A percentile compares a stretch with the other conserved stretches of the same genome.
These are phyloP conservation scores for Hypoxylon lenormandii DNA, from an alignment of 495 filamentous ascomycete genomes.

Conservation along the genomic window DNA sequence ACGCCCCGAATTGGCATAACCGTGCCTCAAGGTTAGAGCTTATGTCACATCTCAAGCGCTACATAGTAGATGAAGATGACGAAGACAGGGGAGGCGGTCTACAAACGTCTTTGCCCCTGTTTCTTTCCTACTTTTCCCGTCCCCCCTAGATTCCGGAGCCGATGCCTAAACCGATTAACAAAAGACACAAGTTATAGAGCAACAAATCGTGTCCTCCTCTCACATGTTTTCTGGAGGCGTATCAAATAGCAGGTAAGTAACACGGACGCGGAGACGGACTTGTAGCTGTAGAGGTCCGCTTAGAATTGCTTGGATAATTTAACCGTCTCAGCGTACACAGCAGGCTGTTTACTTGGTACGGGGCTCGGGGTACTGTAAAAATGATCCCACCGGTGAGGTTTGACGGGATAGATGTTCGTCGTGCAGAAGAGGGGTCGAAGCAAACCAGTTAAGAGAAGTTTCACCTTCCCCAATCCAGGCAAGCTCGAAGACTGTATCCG, in stretches of 20 bases:
- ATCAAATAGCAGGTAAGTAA: too few species aligned
- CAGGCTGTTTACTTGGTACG: not conserved
- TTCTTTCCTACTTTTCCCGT: not conserved
- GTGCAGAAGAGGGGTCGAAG: conserved; percentile 7
- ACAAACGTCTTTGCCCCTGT: not conserved
- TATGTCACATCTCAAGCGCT: not conserved
- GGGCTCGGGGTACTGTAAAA: conserved; percentile 7
- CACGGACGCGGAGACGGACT: not conserved
- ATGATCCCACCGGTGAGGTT: conserved; percentile 4
- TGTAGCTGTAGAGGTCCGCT: not conserved
- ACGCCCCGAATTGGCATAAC: not conserved
- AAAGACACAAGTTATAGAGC: too few species aligned
- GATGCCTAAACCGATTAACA: not conserved
- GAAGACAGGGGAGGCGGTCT: not conserved
- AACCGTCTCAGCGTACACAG: conserved; percentile 11
- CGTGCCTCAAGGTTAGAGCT: not conserved
- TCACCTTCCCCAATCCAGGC: conserved; percentile 20
- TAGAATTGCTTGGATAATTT: conserved; percentile 7
- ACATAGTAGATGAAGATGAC: not conserved
- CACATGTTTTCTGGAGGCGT: not conserved
- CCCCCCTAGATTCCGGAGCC: not conserved
- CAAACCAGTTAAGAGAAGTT: conserved; percentile 12
- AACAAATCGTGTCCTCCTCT: too few species aligned
- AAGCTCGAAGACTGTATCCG: conserved; percentile 30
- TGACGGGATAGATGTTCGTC: conserved; percentile 7